phyloP scores from a whole-genome alignment of 169 alveolate genomes.

The Plasmodium coatneyi region DNA sequence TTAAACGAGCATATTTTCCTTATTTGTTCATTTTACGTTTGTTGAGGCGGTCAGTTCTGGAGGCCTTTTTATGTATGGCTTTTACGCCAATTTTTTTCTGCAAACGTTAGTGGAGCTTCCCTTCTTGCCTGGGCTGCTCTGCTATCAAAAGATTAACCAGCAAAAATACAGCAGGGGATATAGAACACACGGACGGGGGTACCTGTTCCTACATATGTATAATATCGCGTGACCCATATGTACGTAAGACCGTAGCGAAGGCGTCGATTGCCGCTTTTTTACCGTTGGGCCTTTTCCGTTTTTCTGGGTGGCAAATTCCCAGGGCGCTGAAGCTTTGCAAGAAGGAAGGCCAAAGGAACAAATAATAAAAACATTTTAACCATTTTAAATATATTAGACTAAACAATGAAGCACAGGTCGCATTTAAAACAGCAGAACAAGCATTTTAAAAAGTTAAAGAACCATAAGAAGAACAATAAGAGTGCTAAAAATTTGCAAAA shows the following conservation, averaged over 20 bases:
- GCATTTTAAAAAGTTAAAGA: conserved; percentile 43
- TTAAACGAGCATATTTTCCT: background rate
- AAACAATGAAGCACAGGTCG: conserved; percentile 61
- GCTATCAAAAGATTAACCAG: background rate
- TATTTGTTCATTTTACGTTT: background rate
- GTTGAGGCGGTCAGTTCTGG: background rate
- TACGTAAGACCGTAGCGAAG: background rate
- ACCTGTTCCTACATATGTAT: background rate
- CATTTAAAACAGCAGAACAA: conserved; percentile 64
- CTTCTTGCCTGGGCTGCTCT: background rate
- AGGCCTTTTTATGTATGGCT: background rate
- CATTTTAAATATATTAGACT: background rate
- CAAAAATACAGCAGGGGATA: background rate
- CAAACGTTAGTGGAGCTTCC: background rate
- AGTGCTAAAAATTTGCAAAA: conserved; percentile 16
- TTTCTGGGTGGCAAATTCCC: background rate
- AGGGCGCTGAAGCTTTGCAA: background rate
- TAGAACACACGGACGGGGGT: background rate
- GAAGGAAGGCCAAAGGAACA: background rate
- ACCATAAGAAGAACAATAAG: conserved; percentile 32
- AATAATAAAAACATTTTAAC: conserved; percentile 4
- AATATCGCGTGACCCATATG: background rate
- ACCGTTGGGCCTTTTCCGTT: background rate
- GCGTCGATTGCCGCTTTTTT: background rate
- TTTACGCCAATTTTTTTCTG: background rate